A percentile compares a stretch with the other conserved stretches of the same genome.
phyloP scores from a whole-genome alignment of 495 filamentous ascomycete species.

The Oidiodendron maius region DNA sequence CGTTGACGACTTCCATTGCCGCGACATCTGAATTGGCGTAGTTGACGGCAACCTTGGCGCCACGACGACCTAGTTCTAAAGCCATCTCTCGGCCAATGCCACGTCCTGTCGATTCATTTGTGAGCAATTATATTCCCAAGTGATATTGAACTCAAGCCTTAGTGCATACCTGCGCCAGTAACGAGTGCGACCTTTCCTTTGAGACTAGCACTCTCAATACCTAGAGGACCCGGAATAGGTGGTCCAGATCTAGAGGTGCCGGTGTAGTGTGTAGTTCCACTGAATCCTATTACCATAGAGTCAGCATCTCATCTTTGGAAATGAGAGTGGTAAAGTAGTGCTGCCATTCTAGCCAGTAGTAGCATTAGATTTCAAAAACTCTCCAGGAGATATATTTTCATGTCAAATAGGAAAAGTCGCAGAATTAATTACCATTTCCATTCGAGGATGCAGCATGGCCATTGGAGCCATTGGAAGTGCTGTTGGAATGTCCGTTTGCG shows the following conservation, averaged over 20 bases:
- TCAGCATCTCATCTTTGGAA: too few species aligned
- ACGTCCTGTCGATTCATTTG: slow-evolving; percentile 26
- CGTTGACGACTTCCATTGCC: slow-evolving; percentile 58
- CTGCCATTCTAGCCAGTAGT: too few species aligned
- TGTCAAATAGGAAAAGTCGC: too few species aligned
- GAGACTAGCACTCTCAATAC: slow-evolving; percentile 34
- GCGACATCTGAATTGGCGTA: slow-evolving; percentile 57
- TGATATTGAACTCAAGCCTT: background rate
- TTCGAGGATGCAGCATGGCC: too few species aligned
- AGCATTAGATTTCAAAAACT: too few species aligned
- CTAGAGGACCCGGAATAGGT: background rate
- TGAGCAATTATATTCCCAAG: background rate
- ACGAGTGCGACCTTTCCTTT: slow-evolving; percentile 68
- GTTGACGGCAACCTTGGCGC: slow-evolving; percentile 71
- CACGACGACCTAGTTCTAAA: slow-evolving; percentile 66
- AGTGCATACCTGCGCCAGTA: slow-evolving; percentile 52
- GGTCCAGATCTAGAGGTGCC: background rate
- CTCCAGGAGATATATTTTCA: too few species aligned
- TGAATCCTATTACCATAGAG: too few species aligned
- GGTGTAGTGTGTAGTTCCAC: too few species aligned
- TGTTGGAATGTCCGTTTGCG: too few species aligned
- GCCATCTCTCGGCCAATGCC: slow-evolving; percentile 74
- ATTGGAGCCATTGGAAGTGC: too few species aligned
- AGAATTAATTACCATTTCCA: too few species aligned
- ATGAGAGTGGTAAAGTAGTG: too few species aligned